Percentiles rank a stretch among this genome's conserved stretches.
Evolutionary conservation across 345 rosid species (phyloP).

Genomic region (Syzygium aqueum): DNA sequence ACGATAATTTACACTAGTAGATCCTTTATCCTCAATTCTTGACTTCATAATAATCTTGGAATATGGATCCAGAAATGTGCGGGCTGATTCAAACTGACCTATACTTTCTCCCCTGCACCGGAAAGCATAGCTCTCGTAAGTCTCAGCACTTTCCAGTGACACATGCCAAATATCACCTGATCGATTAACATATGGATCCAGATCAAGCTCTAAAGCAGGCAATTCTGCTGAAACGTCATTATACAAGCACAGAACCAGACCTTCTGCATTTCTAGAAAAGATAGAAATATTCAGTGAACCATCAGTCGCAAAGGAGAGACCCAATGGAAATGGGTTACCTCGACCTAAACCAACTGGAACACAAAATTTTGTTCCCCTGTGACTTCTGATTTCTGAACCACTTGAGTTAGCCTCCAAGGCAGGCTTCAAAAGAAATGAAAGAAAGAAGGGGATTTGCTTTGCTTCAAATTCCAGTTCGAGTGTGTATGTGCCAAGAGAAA

Average conservation of each 20-base stretch:
- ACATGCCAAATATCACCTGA: constrained; percentile 92
- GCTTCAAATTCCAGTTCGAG: constrained; percentile 66
- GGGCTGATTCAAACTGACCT: constrained; percentile 15
- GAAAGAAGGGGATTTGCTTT: constrained; percentile 55
- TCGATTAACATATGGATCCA: constrained; percentile 76
- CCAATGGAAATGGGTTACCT: constrained; percentile 67
- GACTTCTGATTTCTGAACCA: constrained; percentile 48
- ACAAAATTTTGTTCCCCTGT: constrained; percentile 46
- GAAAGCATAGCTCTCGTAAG: constrained; percentile 53
- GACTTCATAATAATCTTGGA: constrained; percentile 35
- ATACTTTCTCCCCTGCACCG: constrained; percentile 33
- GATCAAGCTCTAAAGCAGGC: constrained; percentile 89
- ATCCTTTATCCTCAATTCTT: constrained; percentile 12
- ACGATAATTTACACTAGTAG: constrained; percentile 22
- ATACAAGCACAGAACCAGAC: constrained; percentile 62
- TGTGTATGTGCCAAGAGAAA: constrained; percentile 26
- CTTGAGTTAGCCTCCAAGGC: constrained; percentile 9
- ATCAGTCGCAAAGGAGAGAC: constrained; percentile 57
- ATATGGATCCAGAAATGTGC: constrained; percentile 70
- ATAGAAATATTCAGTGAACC: constrained; percentile 68
- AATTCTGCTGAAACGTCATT: constrained; percentile 34
- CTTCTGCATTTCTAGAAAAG: constrained; percentile 49
- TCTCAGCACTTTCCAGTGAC: constrained; percentile 39
- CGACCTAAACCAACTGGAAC: constrained; percentile 72
- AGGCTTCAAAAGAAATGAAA: constrained; percentile 64